Evolutionary conservation across 2,329 filamentous ascomycete genomes (phyloP), one percentile per base, ranked within the genome.

Genomic region (Talaromyces sp.): DNA sequence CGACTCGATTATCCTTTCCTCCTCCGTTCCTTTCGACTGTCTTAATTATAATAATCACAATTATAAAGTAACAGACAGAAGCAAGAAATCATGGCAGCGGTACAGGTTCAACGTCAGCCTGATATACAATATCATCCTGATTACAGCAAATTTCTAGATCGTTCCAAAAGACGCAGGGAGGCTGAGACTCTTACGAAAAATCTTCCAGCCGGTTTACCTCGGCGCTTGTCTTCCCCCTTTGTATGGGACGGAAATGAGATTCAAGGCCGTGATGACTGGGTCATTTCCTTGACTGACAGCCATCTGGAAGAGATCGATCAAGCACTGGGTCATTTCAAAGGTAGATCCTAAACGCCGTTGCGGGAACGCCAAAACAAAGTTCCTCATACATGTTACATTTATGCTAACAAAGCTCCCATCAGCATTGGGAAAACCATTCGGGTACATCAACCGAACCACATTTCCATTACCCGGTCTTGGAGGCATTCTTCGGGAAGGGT

Each of bases 201-300:
- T 2, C 70, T 83, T 0, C 82, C 82, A 0, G 60, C 69, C 1
- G 79, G 77, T 0, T 83, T 82, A 66, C 81, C 82, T 0, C 27
- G 68, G 24, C 65, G 78, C 45, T 67, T 83, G 0, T 67, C 73
- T 2, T 81, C 79, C 0, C 73, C 79, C 4, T 72, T 83, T 1
- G 82, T 82, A 0, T 84, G 82, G 82, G 78, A 83, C 41, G 80
- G 79, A 3, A 74, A 75, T 19, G 73, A 76, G 3, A 68, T 83
- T 14, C 71, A 68, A 6, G 66, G 69, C 1, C 70, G 71, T 2
- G 78, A 78, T 67, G 72, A 82, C 60, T 83, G 80, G 77, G 75
- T 74, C 2, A 78, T 78, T 61, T 69, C 73, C 37, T 69, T 82
- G 47, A 77, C 68, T 4, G 64, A 74, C 6, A 67, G 67, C 1